Conservation (phyloP, 495 filamentous ascomycete species). For the Penicillium canescens region DNA sequence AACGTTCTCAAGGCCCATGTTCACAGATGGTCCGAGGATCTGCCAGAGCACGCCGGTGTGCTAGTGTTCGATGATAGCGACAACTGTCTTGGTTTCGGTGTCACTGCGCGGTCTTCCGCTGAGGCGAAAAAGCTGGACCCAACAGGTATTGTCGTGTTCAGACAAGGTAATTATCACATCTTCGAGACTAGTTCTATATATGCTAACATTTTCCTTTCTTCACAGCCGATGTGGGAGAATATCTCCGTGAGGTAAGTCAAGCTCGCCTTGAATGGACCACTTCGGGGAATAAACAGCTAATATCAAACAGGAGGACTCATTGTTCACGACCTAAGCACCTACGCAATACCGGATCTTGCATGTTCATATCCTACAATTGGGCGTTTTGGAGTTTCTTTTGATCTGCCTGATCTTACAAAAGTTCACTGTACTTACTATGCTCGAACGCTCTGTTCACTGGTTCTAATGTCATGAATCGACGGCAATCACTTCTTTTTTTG, state of each 20-base stretch:
- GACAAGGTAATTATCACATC: background rate
- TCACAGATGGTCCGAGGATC: conserved; percentile 84
- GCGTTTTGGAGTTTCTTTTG: conserved; percentile 22
- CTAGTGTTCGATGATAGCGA: conserved; percentile 18
- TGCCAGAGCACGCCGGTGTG: conserved; percentile 46
- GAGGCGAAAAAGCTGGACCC: conserved; percentile 83
- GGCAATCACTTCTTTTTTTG: background rate
- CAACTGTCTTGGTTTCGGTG: conserved; percentile 59
- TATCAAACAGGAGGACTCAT: conserved; percentile 44
- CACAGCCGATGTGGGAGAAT: conserved; percentile 90
- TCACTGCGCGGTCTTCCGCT: conserved; percentile 78
- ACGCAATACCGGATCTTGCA: conserved; percentile 13
- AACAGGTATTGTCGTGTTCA: conserved; percentile 74
- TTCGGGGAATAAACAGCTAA: conserved; percentile 10
- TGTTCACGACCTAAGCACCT: conserved; percentile 43
- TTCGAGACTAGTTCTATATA: background rate
- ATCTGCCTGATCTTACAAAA: conserved; percentile 11
- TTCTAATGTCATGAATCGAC: conserved; percentile 9
- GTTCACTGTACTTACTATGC: conserved; percentile 5
- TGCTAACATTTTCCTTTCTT: conserved; percentile 24
- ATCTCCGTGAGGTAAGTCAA: conserved; percentile 69
- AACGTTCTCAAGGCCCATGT: conserved; percentile 86
- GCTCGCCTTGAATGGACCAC: background rate
- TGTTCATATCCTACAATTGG: conserved; percentile 20
- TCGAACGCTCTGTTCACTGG: conserved; percentile 1